Evolutionary conservation across 352 stramenopile genomes (phyloP), one percentile per base, ranked within the genome.

Genomic region (Peronospora destructor): DNA sequence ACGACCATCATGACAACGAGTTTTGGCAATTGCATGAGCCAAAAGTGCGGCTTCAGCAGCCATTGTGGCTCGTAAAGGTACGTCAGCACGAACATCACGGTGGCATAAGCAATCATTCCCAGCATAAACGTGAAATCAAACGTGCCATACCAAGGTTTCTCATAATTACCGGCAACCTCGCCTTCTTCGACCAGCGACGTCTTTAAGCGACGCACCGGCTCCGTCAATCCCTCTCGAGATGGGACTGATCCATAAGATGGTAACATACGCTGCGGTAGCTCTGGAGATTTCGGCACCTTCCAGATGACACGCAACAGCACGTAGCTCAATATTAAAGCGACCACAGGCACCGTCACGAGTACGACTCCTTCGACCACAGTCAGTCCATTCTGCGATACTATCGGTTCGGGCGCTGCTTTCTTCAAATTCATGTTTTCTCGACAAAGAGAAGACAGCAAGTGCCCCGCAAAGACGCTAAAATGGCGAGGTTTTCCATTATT

Each of bases 1-100:
- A 91, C 76, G 10, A 66, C 29, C 71, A 88, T 81, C 79, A 91
- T 91, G 14, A 82, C 66, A 10, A 53, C 59, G 1, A 91, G 50
- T 53, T 91, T 87, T n/a, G 79, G 80, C 13, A 85, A 33, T 34
- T 85, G 64, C 51, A 66, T 69, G 28, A 84, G 40, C 80, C 80
- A 91, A 54, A 91, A 88, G n/a, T 23, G 53, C 6, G 45, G 48
- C 16, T 66, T 67, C 16, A 21, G 39, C 19, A 86, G 64, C 56
- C 83, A 74, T 32, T 67, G 49, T 10, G 71, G 73, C 55, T 78
- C 64, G 61, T 76, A 84, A 16, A 84, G 37, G 49, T 44, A 72
- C 12, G 79, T 91, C 36, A 91, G 51, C 21, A 78, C 60, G 26
- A 88, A 34, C 47, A 91, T 66, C 34, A 72, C 57, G 0, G 23